A percentile compares a stretch with the other conserved stretches of the same genome.
Conservation (phyloP, 2,329 filamentous ascomycete genomes). For the Thyridium curvatum region DNA sequence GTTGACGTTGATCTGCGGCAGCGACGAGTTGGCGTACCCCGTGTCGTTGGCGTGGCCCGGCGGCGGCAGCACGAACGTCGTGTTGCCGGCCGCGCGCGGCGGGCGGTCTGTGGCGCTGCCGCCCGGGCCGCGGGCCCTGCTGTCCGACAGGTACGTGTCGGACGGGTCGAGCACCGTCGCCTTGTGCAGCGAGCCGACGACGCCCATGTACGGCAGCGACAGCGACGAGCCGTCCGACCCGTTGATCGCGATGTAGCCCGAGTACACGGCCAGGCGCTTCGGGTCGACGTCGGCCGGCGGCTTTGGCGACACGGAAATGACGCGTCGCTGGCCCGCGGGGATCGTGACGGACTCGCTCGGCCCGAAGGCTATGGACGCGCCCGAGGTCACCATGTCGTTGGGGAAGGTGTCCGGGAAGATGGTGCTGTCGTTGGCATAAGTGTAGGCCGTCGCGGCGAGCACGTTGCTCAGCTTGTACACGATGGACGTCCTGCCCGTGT, state of each 20-base stretch:
- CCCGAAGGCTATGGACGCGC: constrained; percentile 34
- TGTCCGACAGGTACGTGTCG: constrained; percentile 5
- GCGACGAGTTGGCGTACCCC: constrained; percentile 16
- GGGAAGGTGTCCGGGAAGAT: constrained; percentile 36
- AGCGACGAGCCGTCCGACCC: constrained; percentile 31
- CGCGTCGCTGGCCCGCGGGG: constrained; percentile 31
- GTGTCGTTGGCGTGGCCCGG: constrained; percentile 26
- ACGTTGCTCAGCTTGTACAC: constrained; percentile 46
- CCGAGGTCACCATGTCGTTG: constrained; percentile 31
- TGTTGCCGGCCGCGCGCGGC: constrained; percentile 20
- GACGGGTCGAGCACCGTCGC: constrained; percentile 6
- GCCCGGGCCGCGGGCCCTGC: not conserved
- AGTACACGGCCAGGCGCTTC: constrained; percentile 38
- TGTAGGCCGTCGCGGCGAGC: constrained; percentile 47
- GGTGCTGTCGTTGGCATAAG: constrained; percentile 28
- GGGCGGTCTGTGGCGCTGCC: constrained; percentile 4
- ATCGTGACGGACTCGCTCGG: constrained; percentile 33
- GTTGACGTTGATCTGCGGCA: constrained; percentile 32
- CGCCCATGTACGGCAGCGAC: constrained; percentile 31
- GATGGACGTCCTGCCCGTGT: constrained; percentile 39
- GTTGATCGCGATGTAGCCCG: constrained; percentile 39
- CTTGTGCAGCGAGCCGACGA: constrained; percentile 28
- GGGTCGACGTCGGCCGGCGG: constrained; percentile 29
- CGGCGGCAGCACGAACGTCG: constrained; percentile 33
- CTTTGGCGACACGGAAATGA: constrained; percentile 37